These are phyloP conservation scores for Camellia granthamiana DNA, from an alignment of 148 eudicot genomes.

Conservation along the genomic window DNA sequence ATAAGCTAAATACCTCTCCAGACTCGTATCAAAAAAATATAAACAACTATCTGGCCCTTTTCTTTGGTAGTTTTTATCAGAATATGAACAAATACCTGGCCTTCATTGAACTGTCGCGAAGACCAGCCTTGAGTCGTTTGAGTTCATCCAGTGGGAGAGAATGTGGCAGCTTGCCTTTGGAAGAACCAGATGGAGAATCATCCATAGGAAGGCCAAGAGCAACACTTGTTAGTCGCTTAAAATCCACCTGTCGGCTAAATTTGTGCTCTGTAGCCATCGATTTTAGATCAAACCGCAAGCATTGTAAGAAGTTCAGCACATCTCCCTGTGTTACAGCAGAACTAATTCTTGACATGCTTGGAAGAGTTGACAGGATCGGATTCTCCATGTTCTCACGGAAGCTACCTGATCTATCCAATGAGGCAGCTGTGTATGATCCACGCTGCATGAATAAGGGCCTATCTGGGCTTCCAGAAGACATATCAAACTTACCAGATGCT, in stretches of 20 bases:
- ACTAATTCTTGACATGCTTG: constrained; percentile 64
- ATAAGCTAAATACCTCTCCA: constrained; percentile 5
- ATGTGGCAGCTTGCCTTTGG: constrained; percentile 40
- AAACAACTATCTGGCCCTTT: too few species aligned
- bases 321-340: constrained; percentile 49
- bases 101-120: constrained; percentile 44
- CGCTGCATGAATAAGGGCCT: constrained; percentile 49
- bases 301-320: constrained; percentile 47
- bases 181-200: constrained; percentile 41
- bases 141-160: constrained; percentile 39
- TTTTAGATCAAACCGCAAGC: constrained; percentile 59
- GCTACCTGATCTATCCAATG: constrained; percentile 62
- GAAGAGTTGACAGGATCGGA: constrained; percentile 52
- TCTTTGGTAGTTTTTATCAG: too few species aligned
- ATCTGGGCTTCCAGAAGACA: constrained; percentile 55
- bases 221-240: constrained; percentile 40
- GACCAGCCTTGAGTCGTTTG: constrained; percentile 45
- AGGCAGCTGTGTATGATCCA: constrained; percentile 40
- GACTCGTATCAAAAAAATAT: constrained; percentile 7
- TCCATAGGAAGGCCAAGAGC: constrained; percentile 51
- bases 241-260: constrained; percentile 40
- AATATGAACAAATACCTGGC: constrained; percentile 44
- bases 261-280: constrained; percentile 39
- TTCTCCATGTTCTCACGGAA: constrained; percentile 62
- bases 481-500: constrained; percentile 61